Percentiles rank a stretch among this genome's conserved stretches.
These are phyloP conservation scores for Suaeda aralocaspica DNA, from an alignment of 148 eudicot species.

Conservation along the genomic window DNA sequence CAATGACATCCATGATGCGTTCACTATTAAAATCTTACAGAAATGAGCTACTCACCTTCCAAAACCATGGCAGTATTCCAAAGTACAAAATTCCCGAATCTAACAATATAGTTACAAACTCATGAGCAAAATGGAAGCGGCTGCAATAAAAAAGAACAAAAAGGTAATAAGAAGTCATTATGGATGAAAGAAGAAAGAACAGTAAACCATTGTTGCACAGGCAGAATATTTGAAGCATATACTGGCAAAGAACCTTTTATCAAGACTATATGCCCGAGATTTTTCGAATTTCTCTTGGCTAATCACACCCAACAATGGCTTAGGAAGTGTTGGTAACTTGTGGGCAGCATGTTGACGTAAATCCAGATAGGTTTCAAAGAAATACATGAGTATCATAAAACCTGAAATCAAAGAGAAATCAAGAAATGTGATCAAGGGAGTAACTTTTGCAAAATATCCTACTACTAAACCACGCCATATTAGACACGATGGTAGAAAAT, in stretches of 20 bases:
- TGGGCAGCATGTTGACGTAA: conserved; percentile 80
- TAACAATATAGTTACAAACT: conserved; percentile 77
- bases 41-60: conserved; percentile 59
- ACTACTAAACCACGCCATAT: not conserved
- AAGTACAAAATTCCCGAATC: conserved; percentile 80
- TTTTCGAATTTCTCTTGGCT: conserved; percentile 93
- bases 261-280: conserved; percentile 90
- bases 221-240: not conserved
- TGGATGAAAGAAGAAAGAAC: not conserved
- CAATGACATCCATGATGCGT: conserved; percentile 5
- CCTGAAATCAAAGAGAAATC: conserved; percentile 39
- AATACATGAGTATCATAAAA: conserved; percentile 82
- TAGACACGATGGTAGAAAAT: not conserved
- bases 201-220: not conserved
- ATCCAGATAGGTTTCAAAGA: conserved; percentile 90
- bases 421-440: not conserved
- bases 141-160: conserved; percentile 36
- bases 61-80: conserved; percentile 83
- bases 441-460: not conserved
- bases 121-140: conserved; percentile 86
- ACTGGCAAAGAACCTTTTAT: conserved; percentile 60
- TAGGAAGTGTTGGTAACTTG: conserved; percentile 78
- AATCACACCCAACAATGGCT: conserved; percentile 72
- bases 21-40: not conserved
- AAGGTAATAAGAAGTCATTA: conserved; percentile 4